Evolutionary conservation across 2,329 filamentous ascomycete genomes (phyloP).

Genomic region (Bisporella sp.): DNA sequence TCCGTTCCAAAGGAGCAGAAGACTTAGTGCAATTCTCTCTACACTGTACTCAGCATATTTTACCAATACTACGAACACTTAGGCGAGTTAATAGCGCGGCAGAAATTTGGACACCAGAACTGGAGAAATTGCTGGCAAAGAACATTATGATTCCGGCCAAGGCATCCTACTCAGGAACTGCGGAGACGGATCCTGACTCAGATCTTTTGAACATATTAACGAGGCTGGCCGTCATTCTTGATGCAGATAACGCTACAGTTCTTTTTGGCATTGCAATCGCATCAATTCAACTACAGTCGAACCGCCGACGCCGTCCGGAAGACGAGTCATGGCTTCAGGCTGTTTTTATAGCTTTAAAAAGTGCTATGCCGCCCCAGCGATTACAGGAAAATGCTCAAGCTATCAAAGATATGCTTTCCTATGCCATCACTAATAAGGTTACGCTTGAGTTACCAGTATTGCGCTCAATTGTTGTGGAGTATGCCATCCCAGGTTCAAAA

Average conservation of each 20-base stretch:
- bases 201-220: slow-evolving; percentile 19
- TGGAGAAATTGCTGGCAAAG: slow-evolving; percentile 27
- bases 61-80: slow-evolving; percentile 21
- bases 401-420: slow-evolving; percentile 27
- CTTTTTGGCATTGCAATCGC: slow-evolving; percentile 39
- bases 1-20: slow-evolving; percentile 12
- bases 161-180: slow-evolving; percentile 2
- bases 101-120: slow-evolving; percentile 12
- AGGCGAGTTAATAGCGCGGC: slow-evolving; percentile 1
- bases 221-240: slow-evolving; percentile 17
- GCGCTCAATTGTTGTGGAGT: slow-evolving; percentile 25
- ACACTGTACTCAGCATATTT: slow-evolving; percentile 21
- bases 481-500: slow-evolving; percentile 17
- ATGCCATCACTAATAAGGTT: slow-evolving; percentile 28
- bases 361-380: slow-evolving; percentile 16
- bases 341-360: slow-evolving; percentile 32
- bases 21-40: slow-evolving; percentile 25
- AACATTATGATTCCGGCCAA: slow-evolving; percentile 30
- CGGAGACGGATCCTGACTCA: slow-evolving; percentile 9
- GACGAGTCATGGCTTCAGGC: slow-evolving; percentile 43
- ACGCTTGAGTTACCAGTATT: slow-evolving; percentile 28
- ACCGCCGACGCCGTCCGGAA: slow-evolving; percentile 35
- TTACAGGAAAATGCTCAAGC: slow-evolving; percentile 18
- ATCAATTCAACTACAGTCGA: slow-evolving; percentile 34
- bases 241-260: slow-evolving; percentile 32